Base-by-base conservation (phyloP, 2,329 filamentous ascomycete species). In the Keithomyces neogunnii region DNA sequence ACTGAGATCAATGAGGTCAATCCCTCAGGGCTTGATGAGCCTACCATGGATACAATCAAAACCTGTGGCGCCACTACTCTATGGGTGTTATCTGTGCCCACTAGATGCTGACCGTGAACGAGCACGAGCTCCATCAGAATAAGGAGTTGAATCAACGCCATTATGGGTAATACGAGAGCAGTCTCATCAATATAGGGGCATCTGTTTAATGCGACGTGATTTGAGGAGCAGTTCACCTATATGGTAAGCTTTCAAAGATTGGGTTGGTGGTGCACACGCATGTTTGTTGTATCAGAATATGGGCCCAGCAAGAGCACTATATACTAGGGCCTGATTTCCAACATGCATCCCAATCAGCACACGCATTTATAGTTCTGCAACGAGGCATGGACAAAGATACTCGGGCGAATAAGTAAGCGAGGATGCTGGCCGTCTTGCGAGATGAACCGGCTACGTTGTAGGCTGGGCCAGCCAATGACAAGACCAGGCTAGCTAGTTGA, bases 21-120 rank as follows among this genome's bases (percentile, higher is more conserved):
- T 7, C 6, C 40, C 6, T 19, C 45, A 9, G 5, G 46, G n/a
- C 55, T n/a, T 28, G 3, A 28, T 28, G 30, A 30, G 63, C 68
- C 49, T 60, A 82, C 82, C 77, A 84, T 80, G 56, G 75, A 80
- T 54, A 85, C 71, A 52, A 85, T 80, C 9, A 53, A 45, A 6
- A 53, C 52, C 29, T 30, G 45, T 35, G 52, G 52, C 11, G 43
- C n/a, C 40, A 53, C 48, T 3, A 35, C 35, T 19, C 19, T 19
- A 35, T 19, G 29, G 28, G 32, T 33, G 31, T 28, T 29, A 29
- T 36, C 32, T 6, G 40, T 8, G 10, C 8, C 5, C 7, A 3
- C 9, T 30, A 19, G 11, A 26, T 9, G 40, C 30, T 30, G 40
- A 11, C 26, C 29, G 29, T 29, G 26, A 6, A 44, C 40, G 6